Base-by-base conservation (phyloP, 2,329 filamentous ascomycete species). In the Aspergillus melleus region DNA sequence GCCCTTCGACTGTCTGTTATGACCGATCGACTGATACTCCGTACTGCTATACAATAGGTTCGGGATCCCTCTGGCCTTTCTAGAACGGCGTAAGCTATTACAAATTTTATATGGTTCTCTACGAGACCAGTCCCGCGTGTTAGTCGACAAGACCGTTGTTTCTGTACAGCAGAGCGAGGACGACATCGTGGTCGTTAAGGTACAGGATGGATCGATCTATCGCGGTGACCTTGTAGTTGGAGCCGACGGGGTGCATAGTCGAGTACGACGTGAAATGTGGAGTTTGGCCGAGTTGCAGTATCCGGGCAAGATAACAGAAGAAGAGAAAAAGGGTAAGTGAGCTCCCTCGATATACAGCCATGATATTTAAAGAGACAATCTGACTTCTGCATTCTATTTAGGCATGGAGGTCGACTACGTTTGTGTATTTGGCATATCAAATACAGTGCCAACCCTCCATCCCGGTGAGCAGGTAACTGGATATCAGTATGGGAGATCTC, bases 171-270 rank as follows among this genome's bases (percentile, higher is more conserved):
- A 64, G 6, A 52, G 53, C 4, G 61, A 66, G 0, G 52, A 65
- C 9, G 66, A 66, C 3, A 72, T 72, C 1, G 59, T 57, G 1
- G 76, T 76, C 16, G 60, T 63, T 5, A 75, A 72, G 32, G 32
- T 36, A 12, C 60, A 58, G 0, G 74, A 79, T 59, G 77, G 77
- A 1, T 67, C 68, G 2, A 24, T 66, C 0, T 75, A 75, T 59
- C 20, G 66, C 0, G 78, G 76, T 0, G 66, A 75, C 55, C 58
- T 81, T n/a, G 64, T 78, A 8, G 66, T 79, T 14, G 79, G 77
- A 9, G 76, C 77, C 5, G 79, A 81, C 56, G 78, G 79, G 14
- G 74, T 76, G 1, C 74, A 78, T 60, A 80, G 77, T 63, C 70
- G 61, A 46, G 70, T 75, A 11, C 71, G 76, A 1, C 54, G 56